Conservation (phyloP, 345 rosid genomes). For the Pugionium cornutum region DNA sequence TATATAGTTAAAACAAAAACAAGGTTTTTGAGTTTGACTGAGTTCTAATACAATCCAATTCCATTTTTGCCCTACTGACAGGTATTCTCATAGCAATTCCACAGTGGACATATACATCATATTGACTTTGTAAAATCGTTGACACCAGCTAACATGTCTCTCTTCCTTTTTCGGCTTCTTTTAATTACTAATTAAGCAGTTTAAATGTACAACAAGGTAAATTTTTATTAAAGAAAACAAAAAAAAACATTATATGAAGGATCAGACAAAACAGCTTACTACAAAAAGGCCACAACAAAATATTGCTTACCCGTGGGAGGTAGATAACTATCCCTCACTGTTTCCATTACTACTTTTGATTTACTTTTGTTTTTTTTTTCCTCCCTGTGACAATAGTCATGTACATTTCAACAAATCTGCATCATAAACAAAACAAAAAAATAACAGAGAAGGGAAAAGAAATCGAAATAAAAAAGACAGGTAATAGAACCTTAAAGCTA, state of each 20-base stretch:
- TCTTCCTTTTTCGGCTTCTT: background rate
- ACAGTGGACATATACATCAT: background rate
- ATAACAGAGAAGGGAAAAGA: background rate
- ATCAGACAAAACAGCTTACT: conserved; percentile 25
- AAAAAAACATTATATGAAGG: background rate
- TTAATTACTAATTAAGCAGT: conserved; percentile 6
- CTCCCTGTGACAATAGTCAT: conserved; percentile 37
- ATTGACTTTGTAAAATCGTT: conserved; percentile 18
- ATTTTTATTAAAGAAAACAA: background rate
- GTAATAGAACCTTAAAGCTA: conserved; percentile 44
- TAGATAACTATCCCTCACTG: conserved; percentile 15
- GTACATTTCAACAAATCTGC: conserved; percentile 35
- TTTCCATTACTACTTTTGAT: conserved; percentile 30
- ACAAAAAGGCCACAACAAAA: conserved; percentile 20
- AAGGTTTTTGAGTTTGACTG: too few relatives aligned
- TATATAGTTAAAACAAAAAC: too few relatives aligned
- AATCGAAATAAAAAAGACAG: background rate
- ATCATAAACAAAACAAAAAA: background rate
- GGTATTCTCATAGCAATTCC: background rate
- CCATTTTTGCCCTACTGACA: background rate
- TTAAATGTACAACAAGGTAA: conserved; percentile 23
- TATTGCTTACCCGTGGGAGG: conserved; percentile 32
- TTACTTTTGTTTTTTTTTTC: conserved; percentile 7
- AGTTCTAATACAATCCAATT: background rate
- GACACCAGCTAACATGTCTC: background rate